Conservation (phyloP, 306 rosid species). For the Trifolium dubium region DNA sequence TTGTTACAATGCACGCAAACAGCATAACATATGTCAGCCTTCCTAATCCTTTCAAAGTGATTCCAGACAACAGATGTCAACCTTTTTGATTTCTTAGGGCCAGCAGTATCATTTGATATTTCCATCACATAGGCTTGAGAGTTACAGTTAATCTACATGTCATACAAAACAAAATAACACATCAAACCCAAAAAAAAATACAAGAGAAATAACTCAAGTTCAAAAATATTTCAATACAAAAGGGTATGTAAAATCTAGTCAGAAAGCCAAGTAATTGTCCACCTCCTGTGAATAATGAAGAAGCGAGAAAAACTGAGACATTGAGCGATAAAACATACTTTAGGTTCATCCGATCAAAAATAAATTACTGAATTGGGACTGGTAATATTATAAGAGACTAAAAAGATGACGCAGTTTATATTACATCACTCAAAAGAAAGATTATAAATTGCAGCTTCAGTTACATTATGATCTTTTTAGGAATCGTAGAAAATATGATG, state of each 20-base stretch:
- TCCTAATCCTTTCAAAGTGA: constrained; percentile 93
- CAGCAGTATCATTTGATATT: constrained; percentile 65
- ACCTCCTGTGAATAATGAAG: background rate
- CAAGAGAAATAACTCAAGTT: background rate
- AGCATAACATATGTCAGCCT: constrained; percentile 88
- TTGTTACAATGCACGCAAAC: constrained; percentile 93
- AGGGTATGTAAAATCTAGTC: background rate
- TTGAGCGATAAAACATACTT: background rate
- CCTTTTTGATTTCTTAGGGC: constrained; percentile 83
- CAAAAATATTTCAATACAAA: background rate
- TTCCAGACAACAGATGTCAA: constrained; percentile 97
- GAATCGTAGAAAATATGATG: background rate
- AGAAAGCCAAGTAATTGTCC: background rate
- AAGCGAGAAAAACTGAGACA: background rate
- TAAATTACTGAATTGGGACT: background rate
- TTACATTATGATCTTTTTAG: background rate
- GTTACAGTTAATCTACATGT: background rate
- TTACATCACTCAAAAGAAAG: background rate
- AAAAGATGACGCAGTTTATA: background rate
- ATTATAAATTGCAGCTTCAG: background rate
- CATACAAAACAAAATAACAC: background rate
- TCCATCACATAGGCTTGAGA: constrained; percentile 66
- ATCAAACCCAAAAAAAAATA: background rate
- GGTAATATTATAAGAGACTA: constrained; percentile 1
- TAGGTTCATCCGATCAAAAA: too few relatives aligned